Conservation (phyloP, 352 stramenopile species). For the Elongisporangium prolatum region DNA sequence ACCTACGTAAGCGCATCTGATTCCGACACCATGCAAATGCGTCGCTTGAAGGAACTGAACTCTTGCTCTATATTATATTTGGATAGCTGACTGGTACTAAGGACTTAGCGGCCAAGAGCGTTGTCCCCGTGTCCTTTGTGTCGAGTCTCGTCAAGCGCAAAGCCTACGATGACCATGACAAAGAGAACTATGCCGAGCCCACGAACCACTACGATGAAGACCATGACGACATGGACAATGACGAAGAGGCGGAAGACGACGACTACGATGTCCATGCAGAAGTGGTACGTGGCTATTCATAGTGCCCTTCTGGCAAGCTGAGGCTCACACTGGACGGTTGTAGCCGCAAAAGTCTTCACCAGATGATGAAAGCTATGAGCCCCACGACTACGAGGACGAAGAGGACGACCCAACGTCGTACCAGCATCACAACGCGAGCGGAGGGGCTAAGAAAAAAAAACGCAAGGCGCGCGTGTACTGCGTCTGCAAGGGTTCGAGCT, state of each 20-base stretch:
- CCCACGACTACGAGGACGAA: slow-evolving; percentile 2
- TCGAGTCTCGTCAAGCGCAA: background rate
- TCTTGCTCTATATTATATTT: too few species aligned
- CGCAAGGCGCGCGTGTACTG: slow-evolving; percentile 71
- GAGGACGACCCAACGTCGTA: slow-evolving; percentile 1
- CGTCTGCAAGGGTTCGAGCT: slow-evolving; percentile 67
- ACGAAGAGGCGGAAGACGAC: slow-evolving; percentile 4
- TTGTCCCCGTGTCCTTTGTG: background rate
- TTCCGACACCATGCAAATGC: background rate
- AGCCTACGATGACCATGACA: slow-evolving; percentile 14
- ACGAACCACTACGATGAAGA: slow-evolving; percentile 12
- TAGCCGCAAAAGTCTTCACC: background rate
- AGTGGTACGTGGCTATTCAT: background rate
- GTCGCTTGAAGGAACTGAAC: background rate
- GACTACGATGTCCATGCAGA: slow-evolving; percentile 4
- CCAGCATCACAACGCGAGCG: background rate
- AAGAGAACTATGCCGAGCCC: slow-evolving; percentile 26
- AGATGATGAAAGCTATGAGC: background rate
- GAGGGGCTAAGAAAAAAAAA: slow-evolving; percentile 42
- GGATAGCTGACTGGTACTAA: background rate
- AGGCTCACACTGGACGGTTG: background rate
- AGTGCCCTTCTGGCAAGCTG: background rate
- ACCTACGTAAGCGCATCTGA: slow-evolving; percentile 40
- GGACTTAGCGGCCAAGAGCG: background rate
- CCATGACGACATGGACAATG: slow-evolving; percentile 16